These are phyloP conservation scores for Coemansia sp. DNA, from an alignment of 192 early-diverging fungal genomes.

Conservation along the genomic window DNA sequence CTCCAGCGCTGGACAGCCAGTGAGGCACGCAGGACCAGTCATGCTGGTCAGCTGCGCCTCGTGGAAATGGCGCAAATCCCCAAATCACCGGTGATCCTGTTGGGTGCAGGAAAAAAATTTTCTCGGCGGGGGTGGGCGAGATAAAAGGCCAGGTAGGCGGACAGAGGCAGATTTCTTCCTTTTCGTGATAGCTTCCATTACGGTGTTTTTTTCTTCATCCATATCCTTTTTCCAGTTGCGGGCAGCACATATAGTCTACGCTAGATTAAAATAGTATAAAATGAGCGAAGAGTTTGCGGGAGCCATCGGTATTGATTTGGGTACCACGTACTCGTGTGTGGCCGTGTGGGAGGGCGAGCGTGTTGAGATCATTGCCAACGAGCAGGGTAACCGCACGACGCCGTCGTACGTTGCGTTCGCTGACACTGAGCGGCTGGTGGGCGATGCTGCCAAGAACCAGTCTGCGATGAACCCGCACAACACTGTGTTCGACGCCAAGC, in stretches of 20 bases:
- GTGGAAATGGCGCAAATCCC: not conserved
- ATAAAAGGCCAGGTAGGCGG: slow-evolving; percentile 4
- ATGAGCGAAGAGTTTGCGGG: slow-evolving; percentile 55
- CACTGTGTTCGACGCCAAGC: slow-evolving; percentile 90
- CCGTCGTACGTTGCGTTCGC: slow-evolving; percentile 86
- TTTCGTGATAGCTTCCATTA: slow-evolving; percentile 1
- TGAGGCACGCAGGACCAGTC: not conserved
- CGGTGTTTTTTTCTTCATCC: slow-evolving; percentile 10
- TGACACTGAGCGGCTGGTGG: slow-evolving; percentile 76
- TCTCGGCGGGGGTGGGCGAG: slow-evolving; percentile 10
- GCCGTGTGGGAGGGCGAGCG: slow-evolving; percentile 66
- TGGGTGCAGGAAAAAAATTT: slow-evolving; percentile 30
- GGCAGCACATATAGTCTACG: slow-evolving; percentile 2
- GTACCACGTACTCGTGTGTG: slow-evolving; percentile 95
- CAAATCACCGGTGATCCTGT: slow-evolving; percentile 14
- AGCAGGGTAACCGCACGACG: slow-evolving; percentile 87
- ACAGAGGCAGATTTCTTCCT: not conserved
- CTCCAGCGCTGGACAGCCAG: not conserved
- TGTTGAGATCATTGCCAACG: slow-evolving; percentile 79
- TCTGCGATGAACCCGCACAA: slow-evolving; percentile 88
- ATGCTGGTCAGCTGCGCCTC: not conserved
- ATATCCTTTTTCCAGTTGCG: not conserved
- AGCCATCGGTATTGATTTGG: slow-evolving; percentile 96
- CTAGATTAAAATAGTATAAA: not conserved
- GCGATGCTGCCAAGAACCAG: slow-evolving; percentile 91